Conservation (phyloP, 2,329 filamentous ascomycete genomes). For the Pseudodiploospora longispora region DNA sequence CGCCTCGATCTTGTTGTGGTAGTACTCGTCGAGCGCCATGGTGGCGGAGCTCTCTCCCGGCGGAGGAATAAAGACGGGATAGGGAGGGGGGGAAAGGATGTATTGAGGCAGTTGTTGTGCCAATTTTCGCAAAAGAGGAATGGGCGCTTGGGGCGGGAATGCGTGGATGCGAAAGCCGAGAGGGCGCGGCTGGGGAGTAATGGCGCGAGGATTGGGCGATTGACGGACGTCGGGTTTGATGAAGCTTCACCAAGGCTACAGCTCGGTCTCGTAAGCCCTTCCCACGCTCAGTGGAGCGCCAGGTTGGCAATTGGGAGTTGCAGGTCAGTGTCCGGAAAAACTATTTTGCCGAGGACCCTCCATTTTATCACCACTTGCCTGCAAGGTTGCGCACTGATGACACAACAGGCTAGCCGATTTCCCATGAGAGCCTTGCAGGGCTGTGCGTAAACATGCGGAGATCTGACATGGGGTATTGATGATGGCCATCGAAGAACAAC, state of each 20-base stretch:
- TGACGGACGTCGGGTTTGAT: constrained; percentile 14
- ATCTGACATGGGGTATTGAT: too few relatives aligned
- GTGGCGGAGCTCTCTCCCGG: constrained; percentile 28
- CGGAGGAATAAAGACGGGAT: not conserved
- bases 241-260: constrained; percentile 26
- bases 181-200: constrained; percentile 8
- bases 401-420: too few relatives aligned
- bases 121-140: not conserved
- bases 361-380: too few relatives aligned
- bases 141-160: not conserved
- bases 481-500: too few relatives aligned
- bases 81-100: constrained; percentile 5
- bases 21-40: constrained; percentile 99
- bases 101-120: constrained; percentile 4
- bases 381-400: too few relatives aligned
- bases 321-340: too few relatives aligned
- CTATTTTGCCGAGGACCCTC: too few relatives aligned
- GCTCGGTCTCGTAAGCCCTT: constrained; percentile 26
- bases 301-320: not conserved
- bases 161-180: constrained; percentile 1
- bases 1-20: constrained; percentile 99
- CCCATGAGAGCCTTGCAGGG: too few relatives aligned
- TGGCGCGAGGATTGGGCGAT: constrained; percentile 12
- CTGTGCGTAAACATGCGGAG: too few relatives aligned
- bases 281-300: constrained; percentile 10